These are phyloP conservation scores for Aspergillus aculeatus DNA, from an alignment of 2,329 filamentous ascomycete genomes.

Conservation along the genomic window DNA sequence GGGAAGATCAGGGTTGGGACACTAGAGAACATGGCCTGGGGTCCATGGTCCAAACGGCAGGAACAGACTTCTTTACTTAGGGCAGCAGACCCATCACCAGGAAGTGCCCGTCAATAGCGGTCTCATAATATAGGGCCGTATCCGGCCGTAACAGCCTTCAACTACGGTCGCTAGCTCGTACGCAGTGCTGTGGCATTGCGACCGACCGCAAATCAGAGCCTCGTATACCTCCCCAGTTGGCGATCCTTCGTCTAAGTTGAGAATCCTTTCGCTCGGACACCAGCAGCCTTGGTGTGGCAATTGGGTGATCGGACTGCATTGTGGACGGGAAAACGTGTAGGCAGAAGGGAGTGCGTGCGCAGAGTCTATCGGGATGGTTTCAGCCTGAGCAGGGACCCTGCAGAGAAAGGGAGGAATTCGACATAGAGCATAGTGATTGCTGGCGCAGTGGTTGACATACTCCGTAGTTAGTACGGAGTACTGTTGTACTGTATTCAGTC, in stretches of 20 bases:
- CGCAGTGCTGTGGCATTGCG: not conserved
- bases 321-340: not conserved
- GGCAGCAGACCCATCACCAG: not conserved
- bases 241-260: not conserved
- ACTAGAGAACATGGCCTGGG: not conserved
- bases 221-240: not conserved
- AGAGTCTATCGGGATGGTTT: not conserved
- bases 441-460: no score
- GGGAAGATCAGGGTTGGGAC: not conserved
- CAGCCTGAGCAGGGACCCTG: not conserved
- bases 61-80: not conserved
- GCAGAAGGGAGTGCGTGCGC: not conserved
- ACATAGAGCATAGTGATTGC: no score
- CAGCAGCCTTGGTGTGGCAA: not conserved
- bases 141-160: not conserved
- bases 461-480: no score
- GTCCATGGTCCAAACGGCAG: not conserved
- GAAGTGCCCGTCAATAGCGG: not conserved
- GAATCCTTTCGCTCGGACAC: not conserved
- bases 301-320: not conserved
- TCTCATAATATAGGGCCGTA: not conserved
- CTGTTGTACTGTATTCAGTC: no score
- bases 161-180: not conserved
- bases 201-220: not conserved
- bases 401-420: no score